A percentile compares a stretch with the other conserved stretches of the same genome.
These are phyloP conservation scores for Cercospora zeae-maydis DNA, from an alignment of 2,329 filamentous ascomycete genomes.

Conservation along the genomic window DNA sequence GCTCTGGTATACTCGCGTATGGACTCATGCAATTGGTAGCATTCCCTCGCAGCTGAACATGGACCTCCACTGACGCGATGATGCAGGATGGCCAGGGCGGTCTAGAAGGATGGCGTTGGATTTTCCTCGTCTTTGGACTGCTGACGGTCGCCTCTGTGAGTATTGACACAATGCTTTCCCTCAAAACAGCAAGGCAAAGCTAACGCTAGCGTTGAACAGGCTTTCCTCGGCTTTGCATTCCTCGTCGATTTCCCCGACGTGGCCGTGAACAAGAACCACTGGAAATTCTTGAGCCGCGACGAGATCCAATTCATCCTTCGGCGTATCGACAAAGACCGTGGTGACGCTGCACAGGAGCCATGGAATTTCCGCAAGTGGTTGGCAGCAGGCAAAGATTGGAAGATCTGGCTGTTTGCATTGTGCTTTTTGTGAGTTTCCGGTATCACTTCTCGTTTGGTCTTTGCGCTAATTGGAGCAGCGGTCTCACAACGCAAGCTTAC, in stretches of 20 bases:
- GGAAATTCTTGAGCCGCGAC: slow-evolving; percentile 1
- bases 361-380: neutral
- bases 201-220: neutral
- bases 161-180: neutral
- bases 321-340: neutral
- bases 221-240: neutral
- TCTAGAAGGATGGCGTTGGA: neutral
- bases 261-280: neutral
- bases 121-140: neutral
- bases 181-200: neutral
- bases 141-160: neutral
- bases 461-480: neutral
- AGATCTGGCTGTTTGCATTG: neutral
- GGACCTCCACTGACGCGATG: neutral
- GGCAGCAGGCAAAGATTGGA: neutral
- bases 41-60: neutral
- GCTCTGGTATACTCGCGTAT: neutral
- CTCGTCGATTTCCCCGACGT: slow-evolving; percentile 14
- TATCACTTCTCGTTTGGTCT: neutral
- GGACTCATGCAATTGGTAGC: neutral
- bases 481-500: neutral
- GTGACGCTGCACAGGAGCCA: neutral
- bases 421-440: neutral
- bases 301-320: slow-evolving; percentile 7
- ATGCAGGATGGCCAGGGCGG: neutral